Conservation (phyloP, 805 yeast species). For the Lipomyces sp. region DNA sequence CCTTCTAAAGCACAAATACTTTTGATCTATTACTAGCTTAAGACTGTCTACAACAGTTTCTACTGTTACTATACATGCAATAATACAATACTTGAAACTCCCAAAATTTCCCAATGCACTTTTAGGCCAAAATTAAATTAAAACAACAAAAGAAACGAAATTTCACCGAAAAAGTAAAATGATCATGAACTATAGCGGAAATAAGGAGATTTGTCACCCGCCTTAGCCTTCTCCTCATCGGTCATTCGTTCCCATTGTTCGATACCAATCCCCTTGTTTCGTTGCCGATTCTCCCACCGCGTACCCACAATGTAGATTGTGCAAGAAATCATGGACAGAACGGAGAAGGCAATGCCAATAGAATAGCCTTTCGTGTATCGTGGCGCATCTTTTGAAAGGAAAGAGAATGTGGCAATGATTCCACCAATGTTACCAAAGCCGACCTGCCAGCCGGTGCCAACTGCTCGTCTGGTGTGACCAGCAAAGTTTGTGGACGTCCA, state of each 20-base stretch:
- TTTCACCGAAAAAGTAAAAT: not conserved
- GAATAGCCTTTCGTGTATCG: constrained; percentile 59
- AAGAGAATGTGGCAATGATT: constrained; percentile 64
- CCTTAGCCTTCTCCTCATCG: constrained; percentile 19
- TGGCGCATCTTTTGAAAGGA: constrained; percentile 63
- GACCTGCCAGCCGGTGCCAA: constrained; percentile 64
- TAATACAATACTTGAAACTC: not conserved
- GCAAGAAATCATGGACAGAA: constrained; percentile 50
- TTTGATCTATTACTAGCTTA: not conserved
- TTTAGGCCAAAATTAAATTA: not conserved
- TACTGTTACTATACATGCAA: not conserved
- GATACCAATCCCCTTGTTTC: constrained; percentile 35
- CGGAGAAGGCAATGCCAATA: constrained; percentile 55
- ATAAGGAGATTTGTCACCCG: constrained; percentile 27
- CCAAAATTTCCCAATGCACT: not conserved
- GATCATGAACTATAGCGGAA: constrained; percentile 23
- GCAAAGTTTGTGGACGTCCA: constrained; percentile 67
- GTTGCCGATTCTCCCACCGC: constrained; percentile 41
- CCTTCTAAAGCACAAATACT: not conserved
- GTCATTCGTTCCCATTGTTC: constrained; percentile 36
- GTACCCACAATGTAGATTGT: constrained; percentile 47
- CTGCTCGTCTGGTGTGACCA: constrained; percentile 65
- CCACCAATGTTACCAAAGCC: constrained; percentile 80
- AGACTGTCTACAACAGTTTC: not conserved
- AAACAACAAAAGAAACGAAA: not conserved